These are phyloP conservation scores for Trichoderma sp. DNA, from an alignment of 2,329 filamentous ascomycete genomes.

Conservation along the genomic window DNA sequence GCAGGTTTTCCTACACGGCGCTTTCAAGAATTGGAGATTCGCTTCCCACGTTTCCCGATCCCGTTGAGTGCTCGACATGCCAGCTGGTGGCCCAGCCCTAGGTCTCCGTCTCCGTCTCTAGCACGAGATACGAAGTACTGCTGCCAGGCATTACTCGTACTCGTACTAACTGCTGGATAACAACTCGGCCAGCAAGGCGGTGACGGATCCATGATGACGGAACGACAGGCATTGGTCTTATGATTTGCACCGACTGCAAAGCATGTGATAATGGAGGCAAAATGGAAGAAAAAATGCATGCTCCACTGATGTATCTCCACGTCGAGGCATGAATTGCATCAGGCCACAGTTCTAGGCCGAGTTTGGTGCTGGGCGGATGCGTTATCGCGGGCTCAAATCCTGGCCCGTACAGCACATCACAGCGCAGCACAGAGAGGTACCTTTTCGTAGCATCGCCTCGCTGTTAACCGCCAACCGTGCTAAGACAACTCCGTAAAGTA, in stretches of 20 bases:
- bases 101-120: background rate
- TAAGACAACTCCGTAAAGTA: background rate
- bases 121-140: background rate
- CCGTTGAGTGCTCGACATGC: constrained; percentile 62
- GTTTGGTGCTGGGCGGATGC: background rate
- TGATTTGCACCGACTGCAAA: background rate
- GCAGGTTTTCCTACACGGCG: constrained; percentile 43
- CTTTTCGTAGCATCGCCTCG: background rate
- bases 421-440: background rate
- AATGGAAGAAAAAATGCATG: background rate
- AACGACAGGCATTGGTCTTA: background rate
- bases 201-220: background rate
- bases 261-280: constrained; percentile 16
- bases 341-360: background rate
- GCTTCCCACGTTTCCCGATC: constrained; percentile 53
- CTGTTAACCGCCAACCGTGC: background rate
- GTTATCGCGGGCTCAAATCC: constrained; percentile 3
- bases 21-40: constrained; percentile 64
- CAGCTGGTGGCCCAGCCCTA: background rate
- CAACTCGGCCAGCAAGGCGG: background rate
- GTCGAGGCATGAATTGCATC: constrained; percentile 7
- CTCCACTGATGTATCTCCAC: constrained; percentile 14
- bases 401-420: background rate
- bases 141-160: background rate
- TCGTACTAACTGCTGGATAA: background rate